A percentile compares a stretch with the other conserved stretches of the same genome.
Evolutionary conservation across 2,329 filamentous ascomycete genomes (phyloP).

Genomic region (Exophiala mesophila): DNA sequence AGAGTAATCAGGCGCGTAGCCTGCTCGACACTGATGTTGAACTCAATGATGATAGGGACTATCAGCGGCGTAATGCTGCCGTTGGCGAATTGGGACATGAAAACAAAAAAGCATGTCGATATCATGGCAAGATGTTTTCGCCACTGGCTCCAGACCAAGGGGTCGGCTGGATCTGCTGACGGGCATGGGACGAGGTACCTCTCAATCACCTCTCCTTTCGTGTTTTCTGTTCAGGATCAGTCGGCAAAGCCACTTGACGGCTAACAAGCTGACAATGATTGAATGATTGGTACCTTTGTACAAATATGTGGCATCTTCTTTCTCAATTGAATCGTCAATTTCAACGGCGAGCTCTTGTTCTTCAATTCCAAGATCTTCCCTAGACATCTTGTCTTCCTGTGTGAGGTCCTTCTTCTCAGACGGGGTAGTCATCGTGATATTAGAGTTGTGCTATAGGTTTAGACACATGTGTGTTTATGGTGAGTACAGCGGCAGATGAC

Average conservation of each 20-base stretch:
- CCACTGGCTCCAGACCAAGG: conserved; percentile 7
- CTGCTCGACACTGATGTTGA: conserved; percentile 1
- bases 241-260: not conserved
- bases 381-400: conserved; percentile 31
- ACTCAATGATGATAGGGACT: conserved; percentile 1
- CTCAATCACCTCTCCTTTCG: conserved; percentile 1
- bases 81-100: conserved; percentile 6
- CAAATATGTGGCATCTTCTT: not conserved
- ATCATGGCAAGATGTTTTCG: conserved; percentile 5
- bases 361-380: conserved; percentile 24
- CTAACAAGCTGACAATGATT: not conserved
- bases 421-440: conserved; percentile 24
- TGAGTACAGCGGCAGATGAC: not conserved
- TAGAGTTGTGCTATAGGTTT: conserved; percentile 20
- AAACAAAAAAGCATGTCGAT: conserved; percentile 5
- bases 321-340: not conserved
- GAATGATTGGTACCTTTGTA: conserved; percentile 4
- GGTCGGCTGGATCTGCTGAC: conserved; percentile 4
- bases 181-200: conserved; percentile 7
- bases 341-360: not conserved
- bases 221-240: not conserved
- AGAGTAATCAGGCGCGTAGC: conserved; percentile 5
- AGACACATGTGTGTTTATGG: not conserved
- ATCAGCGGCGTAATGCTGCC: not conserved
- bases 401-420: conserved; percentile 1